Conservation (phyloP, 2,329 filamentous ascomycete species). For the Colletotrichum tamarilloi region DNA sequence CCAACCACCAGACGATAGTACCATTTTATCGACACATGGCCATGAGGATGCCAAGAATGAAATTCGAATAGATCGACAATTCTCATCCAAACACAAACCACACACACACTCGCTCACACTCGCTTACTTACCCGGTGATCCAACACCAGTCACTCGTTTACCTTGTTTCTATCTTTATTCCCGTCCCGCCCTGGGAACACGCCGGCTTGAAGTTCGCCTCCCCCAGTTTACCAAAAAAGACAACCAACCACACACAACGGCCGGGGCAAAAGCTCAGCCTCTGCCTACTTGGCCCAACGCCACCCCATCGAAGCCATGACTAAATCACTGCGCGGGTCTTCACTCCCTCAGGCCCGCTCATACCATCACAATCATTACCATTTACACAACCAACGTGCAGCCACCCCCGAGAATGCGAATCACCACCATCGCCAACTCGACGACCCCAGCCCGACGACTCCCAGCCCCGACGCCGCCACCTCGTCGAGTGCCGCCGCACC, state of each 20-base stretch:
- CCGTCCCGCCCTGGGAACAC: slow-evolving; percentile 23
- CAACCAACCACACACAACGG: slow-evolving; percentile 8
- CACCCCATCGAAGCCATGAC: slow-evolving; percentile 56
- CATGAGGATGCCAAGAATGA: slow-evolving; percentile 33
- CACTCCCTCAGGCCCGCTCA: slow-evolving; percentile 59
- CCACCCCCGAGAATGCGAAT: slow-evolving; percentile 40
- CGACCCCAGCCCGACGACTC: slow-evolving; percentile 37
- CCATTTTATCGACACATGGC: slow-evolving; percentile 16
- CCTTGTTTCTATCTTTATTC: slow-evolving; percentile 21
- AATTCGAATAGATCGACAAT: slow-evolving; percentile 34
- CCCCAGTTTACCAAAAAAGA: slow-evolving; percentile 22
- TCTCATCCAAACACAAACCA: slow-evolving; percentile 7
- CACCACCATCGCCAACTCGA: slow-evolving; percentile 42
- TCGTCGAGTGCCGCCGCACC: slow-evolving; percentile 32
- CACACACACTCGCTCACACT: slow-evolving; percentile 22
- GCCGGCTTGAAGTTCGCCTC: slow-evolving; percentile 28
- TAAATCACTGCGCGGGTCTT: slow-evolving; percentile 57
- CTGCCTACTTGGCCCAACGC: slow-evolving; percentile 32
- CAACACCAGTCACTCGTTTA: slow-evolving; percentile 25
- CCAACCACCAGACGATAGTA: slow-evolving; percentile 23
- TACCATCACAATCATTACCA: slow-evolving; percentile 47
- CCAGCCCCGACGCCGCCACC: slow-evolving; percentile 29
- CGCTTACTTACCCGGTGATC: slow-evolving; percentile 14
- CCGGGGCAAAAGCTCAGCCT: slow-evolving; percentile 27
- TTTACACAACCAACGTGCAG: slow-evolving; percentile 42